Conservation (phyloP, 2,329 filamentous ascomycete species). For the Cladophialophora immunda region DNA sequence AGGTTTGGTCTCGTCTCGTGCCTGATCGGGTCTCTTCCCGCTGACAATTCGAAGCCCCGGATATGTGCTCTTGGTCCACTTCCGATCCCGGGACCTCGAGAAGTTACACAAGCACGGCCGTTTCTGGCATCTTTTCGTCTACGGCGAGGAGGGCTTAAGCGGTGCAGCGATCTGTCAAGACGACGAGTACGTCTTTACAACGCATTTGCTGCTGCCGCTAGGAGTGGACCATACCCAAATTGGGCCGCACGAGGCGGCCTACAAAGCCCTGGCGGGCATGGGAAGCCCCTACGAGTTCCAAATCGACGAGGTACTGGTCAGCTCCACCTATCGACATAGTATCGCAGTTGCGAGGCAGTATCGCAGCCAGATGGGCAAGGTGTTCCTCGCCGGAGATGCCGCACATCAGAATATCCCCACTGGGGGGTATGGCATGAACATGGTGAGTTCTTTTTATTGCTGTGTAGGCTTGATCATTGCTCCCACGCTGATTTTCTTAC, state of each 20-base stretch:
- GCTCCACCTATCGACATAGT: constrained; percentile 43
- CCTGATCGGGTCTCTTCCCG: constrained; percentile 36
- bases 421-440: no score
- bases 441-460: no score
- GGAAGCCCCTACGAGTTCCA: constrained; percentile 34
- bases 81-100: constrained; percentile 44
- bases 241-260: constrained; percentile 41
- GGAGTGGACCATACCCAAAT: constrained; percentile 34
- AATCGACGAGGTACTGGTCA: constrained; percentile 48
- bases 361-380: constrained; percentile 20
- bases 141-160: constrained; percentile 19
- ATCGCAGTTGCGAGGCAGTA: constrained; percentile 43
- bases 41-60: constrained; percentile 34
- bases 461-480: no score
- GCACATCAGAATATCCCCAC: no score
- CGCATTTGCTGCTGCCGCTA: constrained; percentile 41
- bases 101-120: constrained; percentile 40
- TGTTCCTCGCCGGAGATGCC: constrained; percentile 63
- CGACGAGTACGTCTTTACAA: constrained; percentile 47
- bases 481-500: no score
- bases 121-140: constrained; percentile 48
- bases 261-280: constrained; percentile 39
- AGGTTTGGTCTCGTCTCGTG: constrained; percentile 37
- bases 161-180: constrained; percentile 46
- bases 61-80: constrained; percentile 44